Evolutionary conservation across 371 early-diverging fungal genomes (phyloP), one percentile per base, ranked within the genome.

Genomic region (Mucor mucedo): DNA sequence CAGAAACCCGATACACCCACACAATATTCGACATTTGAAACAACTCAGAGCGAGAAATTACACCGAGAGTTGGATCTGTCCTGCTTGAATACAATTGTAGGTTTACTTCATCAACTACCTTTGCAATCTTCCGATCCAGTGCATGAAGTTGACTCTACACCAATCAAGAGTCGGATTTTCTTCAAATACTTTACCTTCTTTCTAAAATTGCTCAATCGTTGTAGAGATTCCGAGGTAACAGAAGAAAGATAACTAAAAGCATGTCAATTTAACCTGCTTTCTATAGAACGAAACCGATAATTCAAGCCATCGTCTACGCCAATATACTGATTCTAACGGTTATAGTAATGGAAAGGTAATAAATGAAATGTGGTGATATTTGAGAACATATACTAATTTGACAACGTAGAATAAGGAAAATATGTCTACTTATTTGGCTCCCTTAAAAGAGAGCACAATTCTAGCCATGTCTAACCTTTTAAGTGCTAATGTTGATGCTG

Each of bases 111-210:
- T 56, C 91, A 90, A 62, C 74, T 97, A 35, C 95, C 95, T 2
- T 77, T 97, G 28, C 94, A 93, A 60, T 88, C 93, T 5, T 80
- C 89, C 57, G 92, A 90, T 47, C 82, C 83, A 4, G 76, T 84
- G 0, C 86, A 80, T 49, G 91, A 89, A 56, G 73, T 79, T 3
- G 90, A 88, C 40, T 76, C 90, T 35, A 77, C 81, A 8, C 88
- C 89, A 63, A 83, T 87, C 66, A 92, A 94, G 52, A 86, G 89
- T 47, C 77, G 89, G 47, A 84, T 93, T 5, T 96, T 95, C 70
- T 91, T 88, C 73, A 89, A 91, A 41, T 95, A 95, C 75, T 91
- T 95, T 72, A 83, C 87, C 35, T 95, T 95, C 76, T 95, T 96
- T 71, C 73, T 97, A 54, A 92, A 93, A 60, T 78, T 95, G 27